Evolutionary conservation across 208 protist genomes (phyloP).

Genomic region (Balamuthia mandrillaris): DNA sequence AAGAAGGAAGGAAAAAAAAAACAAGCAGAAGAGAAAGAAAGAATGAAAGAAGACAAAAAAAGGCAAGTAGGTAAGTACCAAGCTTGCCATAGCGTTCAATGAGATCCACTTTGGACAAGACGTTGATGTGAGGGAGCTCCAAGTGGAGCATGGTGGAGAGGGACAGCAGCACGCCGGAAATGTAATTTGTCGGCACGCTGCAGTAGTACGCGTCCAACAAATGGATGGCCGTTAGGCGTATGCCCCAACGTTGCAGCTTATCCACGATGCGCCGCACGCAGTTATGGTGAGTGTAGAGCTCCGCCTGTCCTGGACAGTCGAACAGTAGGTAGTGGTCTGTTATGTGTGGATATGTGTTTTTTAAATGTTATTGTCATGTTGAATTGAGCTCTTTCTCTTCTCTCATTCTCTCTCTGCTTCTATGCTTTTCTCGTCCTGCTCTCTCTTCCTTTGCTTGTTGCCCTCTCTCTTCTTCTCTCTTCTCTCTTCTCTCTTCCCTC

Average conservation of each 20-base stretch:
- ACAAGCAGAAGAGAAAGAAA: background rate
- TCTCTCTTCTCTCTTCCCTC: too few relatives aligned
- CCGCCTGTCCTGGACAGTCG: conserved; percentile 97
- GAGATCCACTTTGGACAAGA: conserved; percentile 96
- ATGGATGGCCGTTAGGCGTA: conserved; percentile 55
- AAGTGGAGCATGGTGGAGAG: conserved; percentile 92
- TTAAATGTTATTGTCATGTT: background rate
- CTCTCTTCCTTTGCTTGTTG: conserved; percentile 61
- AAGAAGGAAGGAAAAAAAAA: conserved; percentile 56
- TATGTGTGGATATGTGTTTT: background rate
- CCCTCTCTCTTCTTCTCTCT: conserved; percentile 77
- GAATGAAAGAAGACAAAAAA: conserved; percentile 49
- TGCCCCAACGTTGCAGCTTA: conserved; percentile 48
- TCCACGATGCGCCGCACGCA: conserved; percentile 82
- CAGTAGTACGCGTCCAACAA: conserved; percentile 91
- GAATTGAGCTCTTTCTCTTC: background rate
- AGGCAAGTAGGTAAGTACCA: too few relatives aligned
- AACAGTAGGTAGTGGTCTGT: conserved; percentile 92
- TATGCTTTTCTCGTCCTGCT: conserved; percentile 6
- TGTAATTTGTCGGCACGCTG: conserved; percentile 88
- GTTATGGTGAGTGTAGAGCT: conserved; percentile 94
- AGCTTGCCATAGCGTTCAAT: conserved; percentile 62
- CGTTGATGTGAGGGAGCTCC: conserved; percentile 83
- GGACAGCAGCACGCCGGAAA: conserved; percentile 89
- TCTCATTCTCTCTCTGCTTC: too few relatives aligned